Evolutionary conservation across 257 asterid species (phyloP).

Genomic region (Coffea eugenioides): DNA sequence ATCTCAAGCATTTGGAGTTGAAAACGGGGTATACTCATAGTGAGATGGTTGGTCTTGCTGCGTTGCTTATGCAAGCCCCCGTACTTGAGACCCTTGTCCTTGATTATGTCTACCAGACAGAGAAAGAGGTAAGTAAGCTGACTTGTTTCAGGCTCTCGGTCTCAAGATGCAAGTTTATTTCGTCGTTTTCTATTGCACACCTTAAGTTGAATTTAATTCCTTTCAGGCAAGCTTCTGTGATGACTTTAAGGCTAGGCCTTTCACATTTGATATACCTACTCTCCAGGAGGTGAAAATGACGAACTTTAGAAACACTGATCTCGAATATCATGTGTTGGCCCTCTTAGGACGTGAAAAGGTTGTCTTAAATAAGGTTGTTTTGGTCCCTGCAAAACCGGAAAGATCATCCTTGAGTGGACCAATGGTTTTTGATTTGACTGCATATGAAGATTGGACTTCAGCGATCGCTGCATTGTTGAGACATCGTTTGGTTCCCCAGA

Average conservation of each 20-base stretch:
- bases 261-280: neutral
- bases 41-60: neutral
- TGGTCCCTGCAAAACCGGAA: neutral
- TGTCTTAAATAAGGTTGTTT: slow-evolving; percentile 6
- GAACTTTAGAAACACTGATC: neutral
- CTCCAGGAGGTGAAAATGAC: slow-evolving; percentile 2
- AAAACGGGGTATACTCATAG: neutral
- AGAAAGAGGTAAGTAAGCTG: neutral
- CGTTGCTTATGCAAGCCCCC: neutral
- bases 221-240: neutral
- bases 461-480: neutral
- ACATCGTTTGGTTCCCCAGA: neutral
- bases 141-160: neutral
- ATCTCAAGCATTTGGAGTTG: slow-evolving; percentile 9
- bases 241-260: neutral
- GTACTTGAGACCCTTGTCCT: slow-evolving; percentile 7
- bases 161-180: neutral
- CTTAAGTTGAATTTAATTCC: too few species aligned
- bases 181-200: neutral
- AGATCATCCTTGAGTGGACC: neutral
- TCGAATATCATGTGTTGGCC: neutral
- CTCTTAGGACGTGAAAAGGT: neutral
- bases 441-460: neutral
- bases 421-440: neutral
- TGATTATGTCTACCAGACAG: neutral